Evolutionary conservation across 306 rosid genomes (phyloP), one percentile per base, ranked within the genome.

Genomic region (Casuarina cunninghamiana): DNA sequence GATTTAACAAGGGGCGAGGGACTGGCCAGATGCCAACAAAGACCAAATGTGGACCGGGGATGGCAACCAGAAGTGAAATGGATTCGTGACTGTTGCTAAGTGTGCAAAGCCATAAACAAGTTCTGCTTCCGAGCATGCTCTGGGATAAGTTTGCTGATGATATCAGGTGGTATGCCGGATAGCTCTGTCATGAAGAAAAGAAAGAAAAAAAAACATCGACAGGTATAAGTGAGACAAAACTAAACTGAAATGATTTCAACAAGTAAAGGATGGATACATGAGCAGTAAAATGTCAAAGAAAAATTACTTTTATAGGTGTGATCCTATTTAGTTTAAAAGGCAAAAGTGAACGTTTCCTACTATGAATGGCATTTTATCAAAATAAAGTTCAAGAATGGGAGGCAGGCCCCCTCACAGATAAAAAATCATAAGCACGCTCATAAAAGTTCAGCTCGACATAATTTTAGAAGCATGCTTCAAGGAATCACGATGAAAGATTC

Each of bases 101-200:
- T 58, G 81, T 96, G 93, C 90, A 96, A 86, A 67, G 98, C 99
- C 99, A 96, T 96, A 78, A 96, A 96, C 65, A 90, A 85, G 89
- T 93, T 96, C 91, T 93, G 94, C 84, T 88, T 96, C 26, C 96
- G 96, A 71, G 99, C 97, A 83, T 93, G 98, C 80, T 96, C 98
- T 15, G 99, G 99, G 85, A 93, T 90, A 69, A 96, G 96, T 66
- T 92, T 91, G 76, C 84, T 86, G 78, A 87, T 82, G 9, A 78
- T 77, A 6, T 96, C 98, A 1, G 92, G 83, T 35, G 94, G 91
- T 80, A 93, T 83, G 65, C 98, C 98, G 10, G 88, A 83, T 73
- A 96, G 94, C 90, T 96, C 98, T 96, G 92, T 87, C 75, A 79
- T 42, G 68, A 72, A 62, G 60, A 83, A 26, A 26, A 0, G 32